Conservation (phyloP, 2,329 filamentous ascomycete genomes). For the Raffaelea arxii region DNA sequence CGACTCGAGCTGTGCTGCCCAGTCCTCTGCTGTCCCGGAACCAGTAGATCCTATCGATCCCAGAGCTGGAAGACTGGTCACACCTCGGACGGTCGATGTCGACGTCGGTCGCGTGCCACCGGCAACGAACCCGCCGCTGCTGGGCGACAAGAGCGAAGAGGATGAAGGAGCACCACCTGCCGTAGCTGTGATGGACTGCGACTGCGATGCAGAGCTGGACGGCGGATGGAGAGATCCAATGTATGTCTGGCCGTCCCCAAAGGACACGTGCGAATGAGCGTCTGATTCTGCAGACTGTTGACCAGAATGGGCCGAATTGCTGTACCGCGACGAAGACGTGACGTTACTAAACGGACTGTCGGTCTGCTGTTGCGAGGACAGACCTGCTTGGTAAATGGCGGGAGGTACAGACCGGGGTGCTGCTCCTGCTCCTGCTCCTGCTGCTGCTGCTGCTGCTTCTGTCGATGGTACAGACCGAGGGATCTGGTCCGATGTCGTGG, state of each 20-base stretch:
- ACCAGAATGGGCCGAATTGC: conserved; percentile 25
- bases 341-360: no score
- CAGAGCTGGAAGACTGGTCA: conserved; percentile 33
- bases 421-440: no score
- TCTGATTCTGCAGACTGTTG: conserved; percentile 16
- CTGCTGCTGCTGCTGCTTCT: not conserved
- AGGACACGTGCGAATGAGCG: conserved; percentile 28
- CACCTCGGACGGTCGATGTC: conserved; percentile 37
- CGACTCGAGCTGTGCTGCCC: conserved; percentile 42
- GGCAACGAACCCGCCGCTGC: not conserved
- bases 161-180: not conserved
- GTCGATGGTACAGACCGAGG: conserved; percentile 15
- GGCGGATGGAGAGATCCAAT: conserved; percentile 31
- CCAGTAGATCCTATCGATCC: conserved; percentile 25
- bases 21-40: conserved; percentile 38
- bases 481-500: conserved; percentile 15
- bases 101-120: conserved; percentile 27
- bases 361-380: no score
- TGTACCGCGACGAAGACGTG: conserved; percentile 18
- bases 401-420: no score
- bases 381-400: conserved; percentile 1
- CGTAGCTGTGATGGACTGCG: conserved; percentile 11
- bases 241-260: conserved; percentile 36
- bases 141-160: not conserved
- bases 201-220: conserved; percentile 20